phyloP scores from a whole-genome alignment of 345 rosid genomes.

The Iberis pinnata region DNA sequence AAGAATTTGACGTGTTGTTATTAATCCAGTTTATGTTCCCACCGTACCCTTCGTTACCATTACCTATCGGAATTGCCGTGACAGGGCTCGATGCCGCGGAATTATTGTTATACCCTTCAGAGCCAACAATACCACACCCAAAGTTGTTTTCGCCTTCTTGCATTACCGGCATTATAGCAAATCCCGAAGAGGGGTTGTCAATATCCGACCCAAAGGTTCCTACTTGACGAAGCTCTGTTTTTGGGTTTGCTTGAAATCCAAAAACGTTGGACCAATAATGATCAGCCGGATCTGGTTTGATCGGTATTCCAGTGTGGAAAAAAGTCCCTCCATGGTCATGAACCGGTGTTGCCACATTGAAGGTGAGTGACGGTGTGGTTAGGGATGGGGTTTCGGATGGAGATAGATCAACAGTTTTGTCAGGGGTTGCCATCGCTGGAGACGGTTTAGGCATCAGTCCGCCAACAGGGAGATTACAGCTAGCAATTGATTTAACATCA shows the following conservation, averaged over 20 bases:
- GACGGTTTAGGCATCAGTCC: constrained; percentile 39
- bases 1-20: constrained; percentile 41
- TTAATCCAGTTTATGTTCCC: constrained; percentile 35
- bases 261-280: constrained; percentile 60
- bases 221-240: constrained; percentile 17
- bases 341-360: constrained; percentile 38
- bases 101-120: constrained; percentile 28
- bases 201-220: constrained; percentile 18
- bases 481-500: constrained; percentile 80
- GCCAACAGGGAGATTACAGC: constrained; percentile 73
- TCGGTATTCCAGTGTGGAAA: constrained; percentile 48
- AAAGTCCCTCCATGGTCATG: constrained; percentile 28
- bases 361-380: constrained; percentile 40
- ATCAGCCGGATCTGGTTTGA: constrained; percentile 50
- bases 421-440: not conserved
- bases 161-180: constrained; percentile 31
- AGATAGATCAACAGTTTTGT: constrained; percentile 15
- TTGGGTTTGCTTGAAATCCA: constrained; percentile 30
- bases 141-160: constrained; percentile 23
- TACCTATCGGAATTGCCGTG: constrained; percentile 35
- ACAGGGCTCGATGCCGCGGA: constrained; percentile 20
- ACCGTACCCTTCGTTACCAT: constrained; percentile 35
- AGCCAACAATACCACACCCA: constrained; percentile 33
- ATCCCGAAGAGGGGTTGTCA: constrained; percentile 8
- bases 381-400: constrained; percentile 42